Evolutionary conservation across 192 early-diverging fungal species (phyloP).

Genomic region (Pilobolus umbonatus): DNA sequence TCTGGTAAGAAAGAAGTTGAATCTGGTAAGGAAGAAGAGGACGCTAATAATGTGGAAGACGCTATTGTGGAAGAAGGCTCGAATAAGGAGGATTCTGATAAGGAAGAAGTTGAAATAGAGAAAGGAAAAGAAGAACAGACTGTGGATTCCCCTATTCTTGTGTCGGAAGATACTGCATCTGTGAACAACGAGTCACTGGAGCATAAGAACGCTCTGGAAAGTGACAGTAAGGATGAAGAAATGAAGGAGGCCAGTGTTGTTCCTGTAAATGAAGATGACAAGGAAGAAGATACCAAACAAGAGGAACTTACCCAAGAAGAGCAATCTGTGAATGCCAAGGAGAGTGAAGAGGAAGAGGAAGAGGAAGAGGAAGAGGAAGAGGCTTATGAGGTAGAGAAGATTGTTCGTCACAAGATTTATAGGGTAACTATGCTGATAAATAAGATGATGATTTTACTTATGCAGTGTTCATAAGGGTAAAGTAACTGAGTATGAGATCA

Average conservation of each 20-base stretch:
- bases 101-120: neutral
- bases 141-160: no score
- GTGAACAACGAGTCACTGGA: neutral
- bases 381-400: conserved; percentile 9
- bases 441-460: neutral
- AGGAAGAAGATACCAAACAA: neutral
- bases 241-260: neutral
- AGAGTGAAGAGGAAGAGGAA: neutral
- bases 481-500: conserved; percentile 1
- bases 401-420: neutral
- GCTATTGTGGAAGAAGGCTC: neutral
- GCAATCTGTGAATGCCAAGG: neutral
- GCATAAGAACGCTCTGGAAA: neutral
- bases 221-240: neutral
- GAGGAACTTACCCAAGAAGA: neutral
- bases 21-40: neutral
- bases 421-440: neutral
- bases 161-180: neutral
- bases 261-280: neutral
- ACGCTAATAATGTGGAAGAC: no score
- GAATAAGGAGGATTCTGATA: neutral
- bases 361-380: neutral
- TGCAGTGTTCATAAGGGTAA: no score
- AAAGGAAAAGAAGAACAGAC: neutral
- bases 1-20: neutral